These are phyloP conservation scores for Trichothecium roseum DNA, from an alignment of 2,329 filamentous ascomycete genomes.

Conservation along the genomic window DNA sequence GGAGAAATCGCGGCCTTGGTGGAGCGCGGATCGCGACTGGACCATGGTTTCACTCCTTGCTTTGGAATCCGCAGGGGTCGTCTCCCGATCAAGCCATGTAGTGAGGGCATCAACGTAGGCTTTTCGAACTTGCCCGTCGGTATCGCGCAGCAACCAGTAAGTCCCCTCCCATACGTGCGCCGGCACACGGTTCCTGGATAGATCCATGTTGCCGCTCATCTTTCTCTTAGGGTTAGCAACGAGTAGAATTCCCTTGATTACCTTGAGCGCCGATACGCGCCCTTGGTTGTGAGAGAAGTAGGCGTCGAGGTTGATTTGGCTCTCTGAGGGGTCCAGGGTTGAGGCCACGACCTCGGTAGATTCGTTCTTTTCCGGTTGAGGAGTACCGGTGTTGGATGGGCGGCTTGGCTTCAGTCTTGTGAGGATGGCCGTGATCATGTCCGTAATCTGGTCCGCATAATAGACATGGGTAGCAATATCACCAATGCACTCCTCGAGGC, in stretches of 20 bases:
- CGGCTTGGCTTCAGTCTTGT: slow-evolving; percentile 61
- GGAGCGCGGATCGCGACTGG: slow-evolving; percentile 31
- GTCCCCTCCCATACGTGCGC: slow-evolving; percentile 92
- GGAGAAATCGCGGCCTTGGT: slow-evolving; percentile 27
- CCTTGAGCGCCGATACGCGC: slow-evolving; percentile 58
- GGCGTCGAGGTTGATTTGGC: slow-evolving; percentile 35
- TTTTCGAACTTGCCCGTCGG: slow-evolving; percentile 65
- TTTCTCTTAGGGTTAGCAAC: slow-evolving; percentile 65
- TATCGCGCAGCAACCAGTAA: slow-evolving; percentile 80
- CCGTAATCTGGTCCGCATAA: slow-evolving; percentile 89
- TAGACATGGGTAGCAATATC: slow-evolving; percentile 90
- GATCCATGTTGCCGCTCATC: slow-evolving; percentile 46
- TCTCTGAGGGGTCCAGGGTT: slow-evolving; percentile 28
- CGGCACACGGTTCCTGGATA: slow-evolving; percentile 65
- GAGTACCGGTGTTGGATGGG: slow-evolving; percentile 30
- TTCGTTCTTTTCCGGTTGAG: slow-evolving; percentile 35
- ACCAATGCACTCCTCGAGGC: slow-evolving; percentile 77
- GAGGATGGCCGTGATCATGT: slow-evolving; percentile 82
- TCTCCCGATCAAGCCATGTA: slow-evolving; percentile 79
- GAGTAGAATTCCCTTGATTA: slow-evolving; percentile 71
- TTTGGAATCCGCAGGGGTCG: slow-evolving; percentile 53
- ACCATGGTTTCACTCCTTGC: slow-evolving; percentile 46
- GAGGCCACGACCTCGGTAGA: slow-evolving; percentile 19
- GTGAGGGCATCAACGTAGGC: slow-evolving; percentile 77
- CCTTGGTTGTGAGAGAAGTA: slow-evolving; percentile 43